Base-by-base conservation (phyloP, 805 yeast genomes). In the Kodamaea lidongshanica region DNA sequence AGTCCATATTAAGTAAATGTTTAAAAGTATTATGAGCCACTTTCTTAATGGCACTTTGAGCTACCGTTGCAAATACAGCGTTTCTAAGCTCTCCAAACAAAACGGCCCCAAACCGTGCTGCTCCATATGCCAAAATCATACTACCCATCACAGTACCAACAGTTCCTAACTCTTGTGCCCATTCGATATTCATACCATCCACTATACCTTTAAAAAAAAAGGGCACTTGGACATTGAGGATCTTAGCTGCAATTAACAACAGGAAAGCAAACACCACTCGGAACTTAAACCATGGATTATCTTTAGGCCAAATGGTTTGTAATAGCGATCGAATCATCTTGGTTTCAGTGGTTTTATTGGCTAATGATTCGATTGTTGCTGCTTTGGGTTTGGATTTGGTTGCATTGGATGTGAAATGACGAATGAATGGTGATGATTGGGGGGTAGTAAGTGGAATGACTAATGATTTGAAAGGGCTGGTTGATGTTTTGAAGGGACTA, bases 21-120 rank as follows among this genome's bases (percentile, higher is more conserved):
- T 64, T 67, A 54, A 89, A 92, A 1, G 96, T 87, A 48, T 82
- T 84, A 28, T 77, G 65, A 2, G 97, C 95, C 19, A 92, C 96
- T 32, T 79, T 72, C 52, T 86, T 75, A 45, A 92, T 89, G 14
- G 98, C 96, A 45, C 78, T 76, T 55, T 92, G 98, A 8, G 96
- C 94, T 17, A 92, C 98, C 15, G 81, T 74, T 1, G 97, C 96
- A 63, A 92, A 92, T 4, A 92, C 77, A 1, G 98, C 98, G 52
- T 92, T 92, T 45, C 97, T 67, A 39, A 92, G 64, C 54, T 92
- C 98, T 18, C 97, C 97, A 57, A 92, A 85, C 10, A 92, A 57
- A 2, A 89, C 95, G 4, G 97, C 81, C 17, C 97, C 96, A 49
- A 92, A 86, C 36, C 98, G 66, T 0, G 97, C 94, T 11, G 83